phyloP scores from a whole-genome alignment of 129 eudicot species.

The Glebionis coronaria region DNA sequence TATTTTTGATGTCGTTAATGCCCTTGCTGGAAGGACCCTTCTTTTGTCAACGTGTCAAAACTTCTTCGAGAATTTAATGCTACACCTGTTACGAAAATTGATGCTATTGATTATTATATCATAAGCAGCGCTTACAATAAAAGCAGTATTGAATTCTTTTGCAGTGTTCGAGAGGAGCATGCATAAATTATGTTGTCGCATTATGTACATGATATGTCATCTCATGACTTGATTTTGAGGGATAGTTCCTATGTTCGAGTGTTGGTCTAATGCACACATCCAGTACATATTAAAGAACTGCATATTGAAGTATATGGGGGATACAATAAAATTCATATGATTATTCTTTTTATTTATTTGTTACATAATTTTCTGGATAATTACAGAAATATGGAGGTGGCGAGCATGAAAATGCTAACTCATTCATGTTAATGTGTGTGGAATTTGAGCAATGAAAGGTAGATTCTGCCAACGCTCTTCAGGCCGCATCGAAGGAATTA shows the following conservation, averaged over 20 bases:
- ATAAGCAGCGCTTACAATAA: conserved; percentile 64
- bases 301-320: conserved; percentile 77
- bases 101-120: conserved; percentile 77
- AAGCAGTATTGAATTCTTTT: conserved; percentile 48
- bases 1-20: conserved; percentile 66
- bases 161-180: conserved; percentile 47
- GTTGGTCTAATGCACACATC: conserved; percentile 50
- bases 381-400: too few species aligned
- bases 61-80: conserved; percentile 74
- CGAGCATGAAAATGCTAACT: too few species aligned
- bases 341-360: too few species aligned
- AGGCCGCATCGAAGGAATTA: too few species aligned
- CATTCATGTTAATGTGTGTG: too few species aligned
- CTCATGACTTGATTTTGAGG: conserved; percentile 69
- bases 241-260: conserved; percentile 39
- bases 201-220: conserved; percentile 79
- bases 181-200: conserved; percentile 68
- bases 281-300: conserved; percentile 47
- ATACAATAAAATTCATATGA: conserved; percentile 73
- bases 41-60: conserved; percentile 52
- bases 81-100: conserved; percentile 42
- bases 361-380: too few species aligned
- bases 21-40: conserved; percentile 52
- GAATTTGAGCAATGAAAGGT: too few species aligned
- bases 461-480: too few species aligned